Base-by-base conservation (phyloP, 805 yeast genomes). In the Geotrichum ghanense region DNA sequence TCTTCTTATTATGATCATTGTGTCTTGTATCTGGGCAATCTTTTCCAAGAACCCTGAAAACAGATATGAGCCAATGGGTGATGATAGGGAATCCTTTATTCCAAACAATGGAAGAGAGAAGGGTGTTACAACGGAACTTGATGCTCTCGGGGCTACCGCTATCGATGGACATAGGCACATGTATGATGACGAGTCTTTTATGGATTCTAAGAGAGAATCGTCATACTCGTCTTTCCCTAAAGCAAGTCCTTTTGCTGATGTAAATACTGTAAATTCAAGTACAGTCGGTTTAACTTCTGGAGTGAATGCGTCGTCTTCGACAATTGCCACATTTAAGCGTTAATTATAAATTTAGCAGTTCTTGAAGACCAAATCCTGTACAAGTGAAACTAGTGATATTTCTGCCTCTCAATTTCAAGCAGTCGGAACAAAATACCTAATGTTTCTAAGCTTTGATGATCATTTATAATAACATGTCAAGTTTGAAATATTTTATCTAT, bases 31-130 rank as follows among this genome's bases (percentile, higher is more conserved):
- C 3, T 69, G 87, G 65, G 95, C 96, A 0, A 65, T 92, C 56
- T 54, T 89, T 25, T 81, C 83, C 63, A 87, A 83, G 71, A 88
- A 92, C 63, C 97, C 98, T 46, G 98, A 92, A 65, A 78, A 90
- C 7, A 76, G 95, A 56, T 92, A 92, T 69, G 89, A 87, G 68
- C 97, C 96, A 51, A 83, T 90, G 83, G 83, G 83, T 56, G 98
- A 92, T 64, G 98, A 92, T 61, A 78, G 98, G 61, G 92, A 84
- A 45, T 84, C 96, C n/a, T 92, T 92, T 63, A 84, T 92, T 60
- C 61, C 53, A 49, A 63, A 51, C 22, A 53, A 56, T 50, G 45
- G 49, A 34, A 10, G 7, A n/a, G 51, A 52, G 31, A 53, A 61
- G 45, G 50, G 51, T 52, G 44, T 37, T 21, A 48, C 41, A 14